Percentiles rank a stretch among this genome's conserved stretches.
phyloP scores from a whole-genome alignment of 2,329 filamentous ascomycete genomes.

The Xylaria sp. region DNA sequence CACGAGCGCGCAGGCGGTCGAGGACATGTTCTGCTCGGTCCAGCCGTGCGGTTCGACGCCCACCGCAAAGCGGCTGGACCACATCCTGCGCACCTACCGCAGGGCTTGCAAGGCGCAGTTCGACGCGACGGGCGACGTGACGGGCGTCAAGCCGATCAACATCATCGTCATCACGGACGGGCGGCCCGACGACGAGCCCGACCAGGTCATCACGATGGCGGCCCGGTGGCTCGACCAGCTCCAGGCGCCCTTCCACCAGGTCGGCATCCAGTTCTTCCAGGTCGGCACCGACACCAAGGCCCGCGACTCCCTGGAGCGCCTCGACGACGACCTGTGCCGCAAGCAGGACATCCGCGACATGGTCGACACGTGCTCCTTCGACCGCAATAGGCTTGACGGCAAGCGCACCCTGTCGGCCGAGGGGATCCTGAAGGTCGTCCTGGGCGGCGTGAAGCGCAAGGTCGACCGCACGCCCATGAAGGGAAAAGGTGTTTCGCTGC shows the following conservation, averaged over 20 bases:
- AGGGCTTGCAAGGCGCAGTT: slow-evolving; percentile 49
- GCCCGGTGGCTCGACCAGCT: slow-evolving; percentile 72
- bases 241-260: slow-evolving; percentile 75
- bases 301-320: slow-evolving; percentile 62
- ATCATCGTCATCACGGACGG: slow-evolving; percentile 95
- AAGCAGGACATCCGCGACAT: slow-evolving; percentile 72
- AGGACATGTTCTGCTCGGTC: slow-evolving; percentile 70
- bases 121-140: slow-evolving; percentile 39
- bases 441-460: slow-evolving; percentile 73
- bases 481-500: too few relatives aligned
- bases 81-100: slow-evolving; percentile 76
- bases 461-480: slow-evolving; percentile 57
- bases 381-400: slow-evolving; percentile 47
- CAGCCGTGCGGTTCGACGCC: slow-evolving; percentile 69
- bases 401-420: slow-evolving; percentile 60
- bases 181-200: slow-evolving; percentile 76
- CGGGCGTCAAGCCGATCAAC: slow-evolving; percentile 74
- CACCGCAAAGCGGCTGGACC: slow-evolving; percentile 70
- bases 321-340: slow-evolving; percentile 75
- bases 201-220: slow-evolving; percentile 65
- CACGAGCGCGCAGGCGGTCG: slow-evolving; percentile 58
- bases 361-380: slow-evolving; percentile 86
- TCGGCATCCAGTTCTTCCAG: slow-evolving; percentile 96
- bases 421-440: slow-evolving; percentile 77
- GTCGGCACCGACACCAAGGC: slow-evolving; percentile 75